These are phyloP conservation scores for Candida maesae DNA, from an alignment of 805 yeast species.

Conservation along the genomic window DNA sequence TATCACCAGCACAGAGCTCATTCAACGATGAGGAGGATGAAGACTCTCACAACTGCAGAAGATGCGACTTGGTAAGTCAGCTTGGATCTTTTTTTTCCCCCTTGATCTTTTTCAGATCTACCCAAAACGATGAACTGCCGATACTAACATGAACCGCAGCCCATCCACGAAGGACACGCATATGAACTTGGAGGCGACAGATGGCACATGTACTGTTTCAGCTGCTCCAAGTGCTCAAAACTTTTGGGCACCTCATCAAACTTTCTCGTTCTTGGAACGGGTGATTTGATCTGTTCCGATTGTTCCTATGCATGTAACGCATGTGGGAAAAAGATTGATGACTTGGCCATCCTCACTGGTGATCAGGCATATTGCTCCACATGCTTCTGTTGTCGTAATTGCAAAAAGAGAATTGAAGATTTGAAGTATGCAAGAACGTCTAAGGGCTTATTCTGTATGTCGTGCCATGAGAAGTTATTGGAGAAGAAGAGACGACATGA, in stretches of 20 bases:
- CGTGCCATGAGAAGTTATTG: slow-evolving; percentile 80
- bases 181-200: slow-evolving; percentile 91
- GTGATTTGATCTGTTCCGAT: slow-evolving; percentile 81
- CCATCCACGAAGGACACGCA: slow-evolving; percentile 87
- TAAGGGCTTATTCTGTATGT: slow-evolving; percentile 89
- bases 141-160: slow-evolving; percentile 11
- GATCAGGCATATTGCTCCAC: slow-evolving; percentile 91
- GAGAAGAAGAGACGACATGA: slow-evolving; percentile 71
- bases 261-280: slow-evolving; percentile 89
- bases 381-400: slow-evolving; percentile 87
- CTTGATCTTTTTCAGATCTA: too few relatives aligned
- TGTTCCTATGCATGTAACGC: slow-evolving; percentile 89
- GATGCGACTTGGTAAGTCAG: slow-evolving; percentile 37
- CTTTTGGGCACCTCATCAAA: slow-evolving; percentile 83
- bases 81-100: too few relatives aligned
- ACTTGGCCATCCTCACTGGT: slow-evolving; percentile 90
- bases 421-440: slow-evolving; percentile 88
- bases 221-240: slow-evolving; percentile 79
- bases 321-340: slow-evolving; percentile 85
- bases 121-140: background rate
- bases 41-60: slow-evolving; percentile 33
- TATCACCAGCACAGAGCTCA: slow-evolving; percentile 9
- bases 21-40: slow-evolving; percentile 18
- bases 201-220: slow-evolving; percentile 94
- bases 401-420: slow-evolving; percentile 83